phyloP scores from a whole-genome alignment of 179 eudicot species.

The Gypsophila paniculata region DNA sequence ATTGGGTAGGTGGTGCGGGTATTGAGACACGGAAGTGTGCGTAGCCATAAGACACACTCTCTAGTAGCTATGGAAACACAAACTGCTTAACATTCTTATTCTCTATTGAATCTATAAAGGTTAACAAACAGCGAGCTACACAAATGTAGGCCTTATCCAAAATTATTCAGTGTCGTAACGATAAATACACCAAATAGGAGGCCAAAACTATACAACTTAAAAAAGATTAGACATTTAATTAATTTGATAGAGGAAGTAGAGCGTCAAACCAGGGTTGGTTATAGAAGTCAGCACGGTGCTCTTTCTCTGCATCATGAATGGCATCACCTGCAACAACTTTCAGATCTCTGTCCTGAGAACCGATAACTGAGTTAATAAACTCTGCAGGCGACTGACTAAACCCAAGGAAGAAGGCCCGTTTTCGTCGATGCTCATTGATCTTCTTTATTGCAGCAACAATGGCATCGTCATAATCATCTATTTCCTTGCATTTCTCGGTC shows the following conservation, averaged over 20 bases:
- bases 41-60: too few species aligned
- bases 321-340: slow-evolving; percentile 75
- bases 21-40: background rate
- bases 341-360: slow-evolving; percentile 83
- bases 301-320: slow-evolving; percentile 57
- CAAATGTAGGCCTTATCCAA: background rate
- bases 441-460: slow-evolving; percentile 73
- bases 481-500: slow-evolving; percentile 57
- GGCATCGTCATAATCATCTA: slow-evolving; percentile 73
- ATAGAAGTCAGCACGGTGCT: slow-evolving; percentile 62
- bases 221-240: background rate
- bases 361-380: slow-evolving; percentile 65
- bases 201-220: slow-evolving; percentile 9
- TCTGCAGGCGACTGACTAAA: slow-evolving; percentile 91
- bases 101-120: background rate
- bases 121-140: background rate
- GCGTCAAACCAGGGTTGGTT: slow-evolving; percentile 68
- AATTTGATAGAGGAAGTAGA: background rate
- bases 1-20: background rate
- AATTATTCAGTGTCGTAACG: background rate
- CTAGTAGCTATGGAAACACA: background rate
- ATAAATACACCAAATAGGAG: background rate
- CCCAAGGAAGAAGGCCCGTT: slow-evolving; percentile 87
- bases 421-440: slow-evolving; percentile 66
- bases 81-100: background rate